phyloP scores from a whole-genome alignment of 306 rosid species.

The Fragaria vesca region DNA sequence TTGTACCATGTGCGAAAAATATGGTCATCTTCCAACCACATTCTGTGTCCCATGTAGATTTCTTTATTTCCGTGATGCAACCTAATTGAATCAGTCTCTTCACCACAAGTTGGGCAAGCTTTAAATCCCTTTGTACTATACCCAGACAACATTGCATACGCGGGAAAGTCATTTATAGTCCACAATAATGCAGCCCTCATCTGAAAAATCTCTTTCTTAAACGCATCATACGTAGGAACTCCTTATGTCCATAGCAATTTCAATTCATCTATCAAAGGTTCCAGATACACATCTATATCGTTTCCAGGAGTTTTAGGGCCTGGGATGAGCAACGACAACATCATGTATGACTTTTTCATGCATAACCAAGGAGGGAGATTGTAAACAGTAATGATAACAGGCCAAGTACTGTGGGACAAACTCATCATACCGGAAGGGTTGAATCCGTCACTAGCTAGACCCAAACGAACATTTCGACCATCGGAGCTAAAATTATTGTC shows the following conservation, averaged over 20 bases:
- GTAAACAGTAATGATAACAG: neutral
- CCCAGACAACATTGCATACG: neutral
- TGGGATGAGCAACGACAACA: neutral
- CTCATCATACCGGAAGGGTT: neutral
- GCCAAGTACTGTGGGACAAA: neutral
- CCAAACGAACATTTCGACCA: neutral
- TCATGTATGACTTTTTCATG: neutral
- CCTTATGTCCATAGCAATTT: neutral
- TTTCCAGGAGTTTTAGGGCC: neutral
- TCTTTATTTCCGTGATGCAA: too few species aligned
- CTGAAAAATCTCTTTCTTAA: neutral
- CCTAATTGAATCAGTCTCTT: too few species aligned
- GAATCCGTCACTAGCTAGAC: neutral
- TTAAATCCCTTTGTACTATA: too few species aligned
- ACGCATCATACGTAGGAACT: neutral
- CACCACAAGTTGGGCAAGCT: too few species aligned
- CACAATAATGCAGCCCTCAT: neutral
- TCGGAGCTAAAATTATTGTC: neutral
- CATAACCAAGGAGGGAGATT: neutral
- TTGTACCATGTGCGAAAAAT: too few species aligned
- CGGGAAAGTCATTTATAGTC: neutral
- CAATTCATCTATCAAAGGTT: neutral
- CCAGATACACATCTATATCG: neutral
- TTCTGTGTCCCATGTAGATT: too few species aligned
- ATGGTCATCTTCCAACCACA: too few species aligned